Conservation (phyloP, 2,329 filamentous ascomycete species). For the Ceratocystiopsis minuta region DNA sequence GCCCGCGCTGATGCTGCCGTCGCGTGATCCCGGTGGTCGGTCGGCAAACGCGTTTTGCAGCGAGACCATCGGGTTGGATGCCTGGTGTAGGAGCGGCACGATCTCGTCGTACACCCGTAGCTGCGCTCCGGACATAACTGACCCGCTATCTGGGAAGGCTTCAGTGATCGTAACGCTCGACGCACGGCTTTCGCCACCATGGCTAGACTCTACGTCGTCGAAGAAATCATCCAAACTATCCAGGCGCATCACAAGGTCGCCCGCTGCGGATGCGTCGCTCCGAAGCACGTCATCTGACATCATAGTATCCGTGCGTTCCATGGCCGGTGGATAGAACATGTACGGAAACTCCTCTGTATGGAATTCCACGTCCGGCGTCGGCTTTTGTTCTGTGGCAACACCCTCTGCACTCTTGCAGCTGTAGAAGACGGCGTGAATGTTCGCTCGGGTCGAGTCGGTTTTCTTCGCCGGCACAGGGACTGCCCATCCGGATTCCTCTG, state of each 20-base stretch:
- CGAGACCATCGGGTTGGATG: conserved; percentile 55
- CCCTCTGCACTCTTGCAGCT: conserved; percentile 51
- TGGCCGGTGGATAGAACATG: conserved; percentile 50
- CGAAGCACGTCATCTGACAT: conserved; percentile 61
- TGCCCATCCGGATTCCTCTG: conserved; percentile 89
- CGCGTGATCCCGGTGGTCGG: conserved; percentile 42
- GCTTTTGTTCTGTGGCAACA: conserved; percentile 27
- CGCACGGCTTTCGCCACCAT: conserved; percentile 33
- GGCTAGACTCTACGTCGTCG: conserved; percentile 34
- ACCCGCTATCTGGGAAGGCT: conserved; percentile 43
- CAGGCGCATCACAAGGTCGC: conserved; percentile 64
- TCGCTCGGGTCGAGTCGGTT: conserved; percentile 68
- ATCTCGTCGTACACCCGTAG: conserved; percentile 66
- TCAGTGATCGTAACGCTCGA: conserved; percentile 42
- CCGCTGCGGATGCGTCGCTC: conserved; percentile 41
- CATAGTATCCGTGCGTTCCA: conserved; percentile 74
- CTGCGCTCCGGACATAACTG: conserved; percentile 50
- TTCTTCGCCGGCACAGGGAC: conserved; percentile 84
- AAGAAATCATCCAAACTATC: conserved; percentile 73
- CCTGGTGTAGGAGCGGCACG: conserved; percentile 74
- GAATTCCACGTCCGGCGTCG: conserved; percentile 81
- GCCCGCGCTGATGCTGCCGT: conserved; percentile 23
- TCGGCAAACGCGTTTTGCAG: conserved; percentile 86
- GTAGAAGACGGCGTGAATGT: conserved; percentile 93
- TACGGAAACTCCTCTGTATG: conserved; percentile 75